phyloP scores from a whole-genome alignment of 106 monocot species.

The Dioscorea alata region DNA sequence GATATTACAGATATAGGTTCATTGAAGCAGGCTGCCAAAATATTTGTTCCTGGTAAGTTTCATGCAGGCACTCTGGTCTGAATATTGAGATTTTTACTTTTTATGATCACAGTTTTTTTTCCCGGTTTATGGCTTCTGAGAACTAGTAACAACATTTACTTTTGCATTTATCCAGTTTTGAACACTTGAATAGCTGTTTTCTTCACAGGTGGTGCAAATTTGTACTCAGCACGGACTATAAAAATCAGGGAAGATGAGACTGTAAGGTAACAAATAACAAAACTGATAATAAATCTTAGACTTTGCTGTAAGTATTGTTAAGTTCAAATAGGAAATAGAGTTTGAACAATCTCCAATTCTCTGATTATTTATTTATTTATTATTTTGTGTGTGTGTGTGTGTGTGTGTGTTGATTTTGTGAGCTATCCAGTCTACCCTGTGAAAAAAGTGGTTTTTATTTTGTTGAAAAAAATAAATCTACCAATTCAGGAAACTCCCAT shows the following conservation, averaged over 20 bases:
- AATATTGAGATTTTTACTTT: neutral
- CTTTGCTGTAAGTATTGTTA: neutral
- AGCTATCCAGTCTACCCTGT: neutral
- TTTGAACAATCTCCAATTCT: neutral
- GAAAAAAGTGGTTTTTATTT: too few species aligned
- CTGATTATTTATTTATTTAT: neutral
- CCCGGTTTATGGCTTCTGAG: neutral
- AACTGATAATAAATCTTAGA: neutral
- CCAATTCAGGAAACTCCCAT: too few species aligned
- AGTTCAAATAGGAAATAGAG: neutral
- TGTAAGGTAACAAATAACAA: conserved; percentile 40
- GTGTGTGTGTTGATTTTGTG: neutral
- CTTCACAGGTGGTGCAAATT: conserved; percentile 59
- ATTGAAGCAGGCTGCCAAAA: conserved; percentile 73
- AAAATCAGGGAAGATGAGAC: conserved; percentile 86
- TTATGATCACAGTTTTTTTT: neutral
- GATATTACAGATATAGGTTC: conserved; percentile 92
- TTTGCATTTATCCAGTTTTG: too few species aligned
- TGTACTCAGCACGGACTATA: conserved; percentile 66
- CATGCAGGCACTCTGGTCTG: neutral
- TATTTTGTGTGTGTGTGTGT: neutral
- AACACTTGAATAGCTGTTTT: conserved; percentile 3
- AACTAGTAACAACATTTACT: neutral
- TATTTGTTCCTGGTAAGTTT: conserved; percentile 84
- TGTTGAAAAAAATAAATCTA: too few species aligned